These are phyloP conservation scores for Ceratocystis variospora DNA, from an alignment of 2,329 filamentous ascomycete genomes.

Conservation along the genomic window DNA sequence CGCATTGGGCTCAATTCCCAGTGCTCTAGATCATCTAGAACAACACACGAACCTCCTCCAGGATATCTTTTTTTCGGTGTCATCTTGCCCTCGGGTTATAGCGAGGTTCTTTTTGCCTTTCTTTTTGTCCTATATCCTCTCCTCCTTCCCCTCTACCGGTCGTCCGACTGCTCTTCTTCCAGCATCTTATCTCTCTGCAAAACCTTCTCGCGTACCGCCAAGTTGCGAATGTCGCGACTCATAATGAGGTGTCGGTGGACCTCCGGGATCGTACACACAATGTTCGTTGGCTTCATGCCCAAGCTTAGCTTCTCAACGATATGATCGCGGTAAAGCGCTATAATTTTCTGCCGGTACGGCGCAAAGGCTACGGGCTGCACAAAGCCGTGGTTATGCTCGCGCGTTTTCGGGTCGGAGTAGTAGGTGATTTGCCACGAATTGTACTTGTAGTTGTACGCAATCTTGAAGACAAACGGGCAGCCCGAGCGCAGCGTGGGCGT, in stretches of 20 bases:
- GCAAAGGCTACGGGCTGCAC: neutral
- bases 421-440: neutral
- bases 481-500: neutral
- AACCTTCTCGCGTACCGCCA: neutral
- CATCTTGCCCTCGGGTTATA: no score
- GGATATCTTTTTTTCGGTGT: neutral
- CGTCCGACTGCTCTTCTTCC: neutral
- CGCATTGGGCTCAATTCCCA: constrained; percentile 23
- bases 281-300: neutral
- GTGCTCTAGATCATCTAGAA: constrained; percentile 17
- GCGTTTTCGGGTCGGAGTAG: neutral
- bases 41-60: neutral
- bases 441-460: neutral
- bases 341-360: neutral
- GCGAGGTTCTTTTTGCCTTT: neutral
- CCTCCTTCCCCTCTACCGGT: neutral
- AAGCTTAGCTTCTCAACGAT: neutral
- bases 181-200: neutral
- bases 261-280: neutral
- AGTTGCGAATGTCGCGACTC: neutral
- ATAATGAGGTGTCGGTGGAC: neutral
- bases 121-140: neutral
- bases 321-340: neutral
- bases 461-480: neutral
- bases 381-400: neutral